Conservation (phyloP, 257 asterid genomes). For the Solanum neorickii region DNA sequence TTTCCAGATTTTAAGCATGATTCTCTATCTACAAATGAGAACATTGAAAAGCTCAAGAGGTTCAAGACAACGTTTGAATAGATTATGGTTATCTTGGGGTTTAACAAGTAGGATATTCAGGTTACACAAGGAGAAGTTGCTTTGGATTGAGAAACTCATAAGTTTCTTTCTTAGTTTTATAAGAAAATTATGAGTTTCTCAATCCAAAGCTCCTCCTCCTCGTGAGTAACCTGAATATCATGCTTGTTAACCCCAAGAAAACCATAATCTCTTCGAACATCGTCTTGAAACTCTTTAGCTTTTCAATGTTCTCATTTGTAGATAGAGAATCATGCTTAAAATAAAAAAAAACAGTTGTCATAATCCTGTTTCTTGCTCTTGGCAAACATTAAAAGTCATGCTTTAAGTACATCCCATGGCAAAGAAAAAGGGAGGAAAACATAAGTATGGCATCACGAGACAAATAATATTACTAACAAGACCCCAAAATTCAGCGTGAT, state of each 20-base stretch:
- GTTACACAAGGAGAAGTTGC: too few relatives aligned
- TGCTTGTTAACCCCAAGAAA: background rate
- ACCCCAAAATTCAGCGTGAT: background rate
- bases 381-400: background rate
- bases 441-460: background rate
- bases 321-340: background rate
- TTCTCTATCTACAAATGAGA: too few relatives aligned
- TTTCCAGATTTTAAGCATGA: background rate
- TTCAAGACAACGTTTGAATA: too few relatives aligned
- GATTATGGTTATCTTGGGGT: too few relatives aligned
- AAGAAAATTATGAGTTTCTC: too few relatives aligned
- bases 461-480: background rate
- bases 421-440: background rate
- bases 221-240: too few relatives aligned
- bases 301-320: background rate
- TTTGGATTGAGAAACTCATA: too few relatives aligned
- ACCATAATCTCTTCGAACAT: background rate
- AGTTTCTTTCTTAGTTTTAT: too few relatives aligned
- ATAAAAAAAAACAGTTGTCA: background rate
- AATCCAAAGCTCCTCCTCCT: too few relatives aligned
- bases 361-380: background rate
- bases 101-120: too few relatives aligned
- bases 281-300: background rate
- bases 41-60: too few relatives aligned
- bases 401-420: background rate